Base-by-base conservation (phyloP, 805 yeast species). In the Metschnikowia amazonensis region DNA sequence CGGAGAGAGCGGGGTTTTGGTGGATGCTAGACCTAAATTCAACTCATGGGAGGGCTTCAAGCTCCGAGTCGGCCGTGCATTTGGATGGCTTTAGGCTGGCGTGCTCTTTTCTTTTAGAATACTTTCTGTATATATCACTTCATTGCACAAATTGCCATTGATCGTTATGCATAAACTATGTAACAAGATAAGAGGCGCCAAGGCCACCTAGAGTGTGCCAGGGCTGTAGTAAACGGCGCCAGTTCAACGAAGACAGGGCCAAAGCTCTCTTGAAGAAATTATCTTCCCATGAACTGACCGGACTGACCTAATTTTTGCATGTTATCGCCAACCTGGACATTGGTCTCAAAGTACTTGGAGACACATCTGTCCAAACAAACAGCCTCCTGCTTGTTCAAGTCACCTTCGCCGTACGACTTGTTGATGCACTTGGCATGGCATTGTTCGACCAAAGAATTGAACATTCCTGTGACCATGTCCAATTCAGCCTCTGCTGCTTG, bases 391-490 rank as follows among this genome's bases (percentile, higher is more conserved):
- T 86, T 87, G 69, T 75, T 77, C 51, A 90, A 74, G 20, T 82
- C 89, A 45, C 89, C 84, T 44, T 87, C 90, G 43, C 67, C 58
- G 71, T 89, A 90, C 43, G 71, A 58, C 52, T 71, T 73, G 61
- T 59, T 76, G 63, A 89, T 85, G 73, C 98, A 90, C 72, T 90
- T 90, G 56, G 72, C 67, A 68, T 90, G 94, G 66, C 98, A 90
- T 57, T 88, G 84, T 60, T 84, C 90, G 20, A 89, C 95, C 60
- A 90, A 75, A 60, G 83, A 57, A 80, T 92, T 92, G 81, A 92
- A 92, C 97, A 92, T 89, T 58, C 94, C 96, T 32, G 97, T 90
- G 58, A 92, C 96, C 82, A 94, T 85, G 67, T 92, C 99, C 56
- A 92, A 78, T 69, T 92, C 99, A 47, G 96, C 87, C 72, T 92